These are phyloP conservation scores for Polytrichum commune DNA, from an alignment of 225 moss, liverwort and hornwort species.

Conservation along the genomic window DNA sequence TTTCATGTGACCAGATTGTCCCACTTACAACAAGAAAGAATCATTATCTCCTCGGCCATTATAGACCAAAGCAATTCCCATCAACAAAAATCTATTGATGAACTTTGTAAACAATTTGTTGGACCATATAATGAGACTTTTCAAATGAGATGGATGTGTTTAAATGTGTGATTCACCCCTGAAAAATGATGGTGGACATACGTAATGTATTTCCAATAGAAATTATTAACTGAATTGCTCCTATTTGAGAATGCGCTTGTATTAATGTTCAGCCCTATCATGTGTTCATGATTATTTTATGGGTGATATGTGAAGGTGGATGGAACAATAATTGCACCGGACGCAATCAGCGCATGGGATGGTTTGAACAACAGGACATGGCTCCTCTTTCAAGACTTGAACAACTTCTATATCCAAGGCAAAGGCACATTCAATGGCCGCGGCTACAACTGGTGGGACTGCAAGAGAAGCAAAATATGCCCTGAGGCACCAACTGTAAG, in stretches of 20 bases:
- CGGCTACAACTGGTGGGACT: constrained; percentile 75
- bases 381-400: constrained; percentile 54
- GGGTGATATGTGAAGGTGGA: constrained; percentile 45
- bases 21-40: too few species aligned
- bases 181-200: too few species aligned
- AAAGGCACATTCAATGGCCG: constrained; percentile 61
- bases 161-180: too few species aligned
- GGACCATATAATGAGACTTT: too few species aligned
- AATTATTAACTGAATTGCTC: background rate
- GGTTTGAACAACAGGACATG: constrained; percentile 19
- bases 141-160: too few species aligned
- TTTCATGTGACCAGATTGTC: too few species aligned
- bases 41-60: too few species aligned
- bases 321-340: constrained; percentile 59
- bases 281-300: background rate
- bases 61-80: too few species aligned
- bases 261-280: background rate
- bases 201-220: too few species aligned
- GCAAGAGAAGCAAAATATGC: constrained; percentile 19
- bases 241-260: background rate
- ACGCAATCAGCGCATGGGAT: constrained; percentile 38
- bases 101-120: too few species aligned
- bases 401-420: constrained; percentile 43
- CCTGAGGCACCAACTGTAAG: constrained; percentile 26
- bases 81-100: too few species aligned